phyloP scores from a whole-genome alignment of 306 rosid species.

The Ammopiptanthus mongolicus region DNA sequence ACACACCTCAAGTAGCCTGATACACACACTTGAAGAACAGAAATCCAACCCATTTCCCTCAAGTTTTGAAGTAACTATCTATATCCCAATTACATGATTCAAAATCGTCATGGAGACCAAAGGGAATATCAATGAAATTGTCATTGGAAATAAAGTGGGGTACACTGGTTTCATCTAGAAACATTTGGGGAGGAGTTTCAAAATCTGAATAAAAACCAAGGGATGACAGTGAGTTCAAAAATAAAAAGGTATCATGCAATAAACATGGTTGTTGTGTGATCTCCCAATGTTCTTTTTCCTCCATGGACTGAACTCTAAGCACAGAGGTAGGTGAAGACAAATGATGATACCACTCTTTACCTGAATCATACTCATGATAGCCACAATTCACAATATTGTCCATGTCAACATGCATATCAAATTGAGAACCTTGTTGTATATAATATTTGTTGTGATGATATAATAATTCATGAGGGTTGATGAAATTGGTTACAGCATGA shows the following conservation, averaged over 20 bases:
- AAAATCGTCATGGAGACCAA: constrained; percentile 40
- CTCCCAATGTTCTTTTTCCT: background rate
- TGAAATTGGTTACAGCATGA: constrained; percentile 52
- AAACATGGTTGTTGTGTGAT: background rate
- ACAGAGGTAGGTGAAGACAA: constrained; percentile 25
- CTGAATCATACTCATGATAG: background rate
- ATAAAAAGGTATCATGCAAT: background rate
- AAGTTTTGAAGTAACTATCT: constrained; percentile 44
- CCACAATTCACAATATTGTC: background rate
- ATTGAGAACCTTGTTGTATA: too few species aligned
- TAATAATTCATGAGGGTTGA: constrained; percentile 12
- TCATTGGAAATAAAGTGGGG: background rate
- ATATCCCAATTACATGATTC: constrained; percentile 73
- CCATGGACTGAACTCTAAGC: background rate
- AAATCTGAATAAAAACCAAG: background rate
- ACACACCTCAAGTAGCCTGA: background rate
- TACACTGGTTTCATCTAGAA: constrained; percentile 15
- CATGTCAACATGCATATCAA: too few species aligned
- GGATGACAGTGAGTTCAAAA: constrained; percentile 1
- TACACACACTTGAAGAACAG: background rate
- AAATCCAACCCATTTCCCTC: background rate
- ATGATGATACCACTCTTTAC: background rate
- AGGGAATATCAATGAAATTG: constrained; percentile 27
- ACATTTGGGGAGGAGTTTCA: constrained; percentile 16
- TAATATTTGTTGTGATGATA: too few species aligned